These are phyloP conservation scores for Auriculariales sp. DNA, from an alignment of 768 basidiomycete genomes.

Conservation along the genomic window DNA sequence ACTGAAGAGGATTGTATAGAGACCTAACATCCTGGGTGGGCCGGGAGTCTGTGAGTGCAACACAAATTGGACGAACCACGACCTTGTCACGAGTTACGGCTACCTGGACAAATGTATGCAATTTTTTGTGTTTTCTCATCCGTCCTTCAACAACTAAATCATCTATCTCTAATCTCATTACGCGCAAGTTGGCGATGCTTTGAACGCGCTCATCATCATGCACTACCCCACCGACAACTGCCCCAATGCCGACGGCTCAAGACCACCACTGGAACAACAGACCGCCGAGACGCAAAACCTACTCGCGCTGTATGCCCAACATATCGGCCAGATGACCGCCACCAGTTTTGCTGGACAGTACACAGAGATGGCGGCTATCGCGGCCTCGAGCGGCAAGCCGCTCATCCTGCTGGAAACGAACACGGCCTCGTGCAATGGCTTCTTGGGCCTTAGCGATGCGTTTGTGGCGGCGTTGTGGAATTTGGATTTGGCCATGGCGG, in stretches of 20 bases:
- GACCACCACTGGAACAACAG: no score
- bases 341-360: conserved; percentile 24
- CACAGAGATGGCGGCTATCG: conserved; percentile 20
- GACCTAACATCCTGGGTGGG: not conserved
- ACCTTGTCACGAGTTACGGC: not conserved
- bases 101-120: not conserved
- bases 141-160: no score
- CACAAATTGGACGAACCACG: not conserved
- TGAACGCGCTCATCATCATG: not conserved
- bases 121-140: no score
- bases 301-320: no score
- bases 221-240: conserved; percentile 4
- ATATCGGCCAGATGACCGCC: no score
- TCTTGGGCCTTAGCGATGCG: conserved; percentile 33
- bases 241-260: no score
- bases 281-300: no score
- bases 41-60: not conserved
- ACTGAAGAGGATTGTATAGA: no score
- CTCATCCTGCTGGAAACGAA: conserved; percentile 42
- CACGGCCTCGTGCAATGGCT: conserved; percentile 40
- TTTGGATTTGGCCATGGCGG: conserved; percentile 31
- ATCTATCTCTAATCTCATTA: not conserved
- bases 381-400: conserved; percentile 23
- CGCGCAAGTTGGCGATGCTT: not conserved
- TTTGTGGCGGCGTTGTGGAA: conserved; percentile 41